Evolutionary conservation across 1,284 basidiomycete species (phyloP).

Genomic region (Fistulina hepatica): DNA sequence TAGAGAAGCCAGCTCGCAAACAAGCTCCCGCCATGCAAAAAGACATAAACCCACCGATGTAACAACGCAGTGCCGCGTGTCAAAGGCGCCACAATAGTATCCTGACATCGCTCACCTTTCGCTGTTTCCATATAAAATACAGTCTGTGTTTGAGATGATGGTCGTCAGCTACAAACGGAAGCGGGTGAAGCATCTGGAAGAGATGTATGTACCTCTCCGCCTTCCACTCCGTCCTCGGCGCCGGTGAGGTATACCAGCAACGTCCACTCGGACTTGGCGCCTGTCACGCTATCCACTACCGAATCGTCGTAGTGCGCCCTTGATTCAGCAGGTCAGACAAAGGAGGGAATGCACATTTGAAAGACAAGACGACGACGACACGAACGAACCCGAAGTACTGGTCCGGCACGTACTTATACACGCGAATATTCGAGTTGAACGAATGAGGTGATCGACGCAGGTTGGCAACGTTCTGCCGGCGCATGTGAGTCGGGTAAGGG

Average conservation of each 20-base stretch:
- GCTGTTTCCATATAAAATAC: slow-evolving; percentile 56
- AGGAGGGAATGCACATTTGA: neutral
- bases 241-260: slow-evolving; percentile 70
- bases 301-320: slow-evolving; percentile 68
- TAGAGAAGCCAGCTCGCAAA: neutral
- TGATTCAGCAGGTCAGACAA: neutral
- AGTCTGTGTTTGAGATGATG: slow-evolving; percentile 32
- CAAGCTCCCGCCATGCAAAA: neutral
- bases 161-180: slow-evolving; percentile 1
- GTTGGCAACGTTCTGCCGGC: slow-evolving; percentile 26
- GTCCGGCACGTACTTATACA: slow-evolving; percentile 56
- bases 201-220: slow-evolving; percentile 71
- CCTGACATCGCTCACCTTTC: slow-evolving; percentile 30
- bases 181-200: slow-evolving; percentile 10
- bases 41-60: slow-evolving; percentile 42
- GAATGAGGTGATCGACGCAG: slow-evolving; percentile 36
- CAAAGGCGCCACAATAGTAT: slow-evolving; percentile 48
- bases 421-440: slow-evolving; percentile 57
- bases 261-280: slow-evolving; percentile 68
- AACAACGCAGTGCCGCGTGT: slow-evolving; percentile 60
- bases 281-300: slow-evolving; percentile 43
- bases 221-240: slow-evolving; percentile 57
- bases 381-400: slow-evolving; percentile 55
- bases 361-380: neutral
- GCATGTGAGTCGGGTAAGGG: slow-evolving; percentile 38